Evolutionary conservation across 257 asterid species (phyloP).

Genomic region (Asclepias syriaca): DNA sequence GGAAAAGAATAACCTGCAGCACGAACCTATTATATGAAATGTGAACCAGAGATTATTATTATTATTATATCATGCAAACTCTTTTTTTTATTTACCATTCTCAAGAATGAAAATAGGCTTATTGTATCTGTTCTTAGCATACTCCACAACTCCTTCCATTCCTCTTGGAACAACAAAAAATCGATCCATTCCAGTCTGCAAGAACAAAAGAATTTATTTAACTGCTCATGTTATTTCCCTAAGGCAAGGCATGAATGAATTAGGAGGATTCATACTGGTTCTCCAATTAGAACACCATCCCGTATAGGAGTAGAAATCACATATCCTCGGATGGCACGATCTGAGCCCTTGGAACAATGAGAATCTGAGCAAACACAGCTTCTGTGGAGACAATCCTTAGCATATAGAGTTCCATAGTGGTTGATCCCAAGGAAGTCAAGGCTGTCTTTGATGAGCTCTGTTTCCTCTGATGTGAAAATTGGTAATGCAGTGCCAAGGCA

Average conservation of each 20-base stretch:
- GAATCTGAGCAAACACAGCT: slow-evolving; percentile 40
- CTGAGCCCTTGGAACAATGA: slow-evolving; percentile 39
- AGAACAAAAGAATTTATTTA: neutral
- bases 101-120: slow-evolving; percentile 71
- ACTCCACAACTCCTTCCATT: slow-evolving; percentile 48
- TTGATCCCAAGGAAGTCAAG: slow-evolving; percentile 75
- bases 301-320: slow-evolving; percentile 31
- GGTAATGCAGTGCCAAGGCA: slow-evolving; percentile 47
- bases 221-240: neutral
- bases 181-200: slow-evolving; percentile 52
- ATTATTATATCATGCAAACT: neutral
- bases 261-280: slow-evolving; percentile 33
- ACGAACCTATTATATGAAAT: neutral
- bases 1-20: slow-evolving; percentile 62
- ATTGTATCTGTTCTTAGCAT: slow-evolving; percentile 57
- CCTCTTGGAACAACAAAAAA: slow-evolving; percentile 68
- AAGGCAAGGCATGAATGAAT: too few relatives aligned
- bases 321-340: slow-evolving; percentile 59
- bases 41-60: neutral
- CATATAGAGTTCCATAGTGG: slow-evolving; percentile 62
- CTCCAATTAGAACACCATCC: slow-evolving; percentile 73
- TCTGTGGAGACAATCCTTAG: slow-evolving; percentile 55
- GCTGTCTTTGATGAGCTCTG: slow-evolving; percentile 38
- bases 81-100: slow-evolving; percentile 40
- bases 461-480: slow-evolving; percentile 52